These are phyloP conservation scores for Cryoendolithus antarcticus DNA, from an alignment of 2,329 filamentous ascomycete genomes.

Conservation along the genomic window DNA sequence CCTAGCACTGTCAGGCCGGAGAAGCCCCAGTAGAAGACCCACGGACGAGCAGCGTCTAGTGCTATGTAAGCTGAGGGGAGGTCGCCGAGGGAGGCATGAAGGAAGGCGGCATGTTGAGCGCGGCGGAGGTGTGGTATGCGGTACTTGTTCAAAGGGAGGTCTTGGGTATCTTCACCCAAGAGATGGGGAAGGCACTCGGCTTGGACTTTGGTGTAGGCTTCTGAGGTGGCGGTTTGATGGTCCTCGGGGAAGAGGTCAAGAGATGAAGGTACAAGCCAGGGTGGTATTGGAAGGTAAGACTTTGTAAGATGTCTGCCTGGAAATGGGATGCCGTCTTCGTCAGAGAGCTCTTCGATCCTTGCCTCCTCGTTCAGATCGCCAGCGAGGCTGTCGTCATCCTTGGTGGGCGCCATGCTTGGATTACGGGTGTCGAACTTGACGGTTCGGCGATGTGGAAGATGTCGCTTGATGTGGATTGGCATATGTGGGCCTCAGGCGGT, in stretches of 20 bases:
- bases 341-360: slow-evolving; percentile 22
- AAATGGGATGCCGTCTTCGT: slow-evolving; percentile 14
- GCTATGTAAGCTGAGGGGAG: slow-evolving; percentile 60
- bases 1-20: slow-evolving; percentile 64
- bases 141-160: slow-evolving; percentile 45
- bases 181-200: slow-evolving; percentile 16
- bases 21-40: slow-evolving; percentile 90
- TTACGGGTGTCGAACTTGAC: slow-evolving; percentile 7
- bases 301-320: slow-evolving; percentile 12
- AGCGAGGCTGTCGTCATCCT: slow-evolving; percentile 13
- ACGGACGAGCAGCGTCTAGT: slow-evolving; percentile 79
- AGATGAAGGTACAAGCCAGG: slow-evolving; percentile 14
- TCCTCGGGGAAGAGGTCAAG: slow-evolving; percentile 15
- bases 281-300: slow-evolving; percentile 10
- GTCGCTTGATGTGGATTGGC: slow-evolving; percentile 5
- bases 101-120: slow-evolving; percentile 46
- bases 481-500: slow-evolving; percentile 7
- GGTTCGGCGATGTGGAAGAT: slow-evolving; percentile 4
- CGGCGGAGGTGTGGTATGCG: slow-evolving; percentile 64
- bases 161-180: slow-evolving; percentile 27
- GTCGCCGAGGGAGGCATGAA: slow-evolving; percentile 41
- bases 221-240: slow-evolving; percentile 5
- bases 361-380: slow-evolving; percentile 14
- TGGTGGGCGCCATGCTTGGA: slow-evolving; percentile 1
- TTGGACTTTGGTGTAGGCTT: slow-evolving; percentile 4